phyloP scores from a whole-genome alignment of 306 rosid genomes.

The Castanospermum australe region DNA sequence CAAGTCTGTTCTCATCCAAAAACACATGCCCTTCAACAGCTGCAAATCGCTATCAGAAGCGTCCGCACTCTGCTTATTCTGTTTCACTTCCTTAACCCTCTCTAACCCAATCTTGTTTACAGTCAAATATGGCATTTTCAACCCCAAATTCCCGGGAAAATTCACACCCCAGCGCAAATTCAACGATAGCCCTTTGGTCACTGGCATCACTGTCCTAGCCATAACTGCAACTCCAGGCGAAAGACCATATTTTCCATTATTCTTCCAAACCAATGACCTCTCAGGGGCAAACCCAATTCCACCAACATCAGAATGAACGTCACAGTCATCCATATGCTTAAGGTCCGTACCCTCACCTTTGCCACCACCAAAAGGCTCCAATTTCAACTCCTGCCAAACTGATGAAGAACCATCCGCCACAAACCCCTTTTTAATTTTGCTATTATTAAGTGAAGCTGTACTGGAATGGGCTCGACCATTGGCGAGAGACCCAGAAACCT shows the following conservation, averaged over 20 bases:
- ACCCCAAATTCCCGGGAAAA: conserved; percentile 42
- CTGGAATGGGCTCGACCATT: conserved; percentile 2
- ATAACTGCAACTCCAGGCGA: conserved; percentile 54
- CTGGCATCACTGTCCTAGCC: conserved; percentile 62
- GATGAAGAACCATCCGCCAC: conserved; percentile 38
- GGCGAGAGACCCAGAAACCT: conserved; percentile 26
- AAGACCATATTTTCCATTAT: conserved; percentile 35
- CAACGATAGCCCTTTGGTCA: conserved; percentile 50
- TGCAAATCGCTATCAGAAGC: conserved; percentile 41
- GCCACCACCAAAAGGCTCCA: conserved; percentile 55
- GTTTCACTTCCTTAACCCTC: conserved; percentile 53
- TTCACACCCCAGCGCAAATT: conserved; percentile 71
- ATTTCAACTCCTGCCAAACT: conserved; percentile 70
- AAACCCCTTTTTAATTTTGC: conserved; percentile 41
- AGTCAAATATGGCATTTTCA: conserved; percentile 57
- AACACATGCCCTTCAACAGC: conserved; percentile 56
- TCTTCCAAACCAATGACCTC: conserved; percentile 35
- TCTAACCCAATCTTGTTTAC: conserved; percentile 73
- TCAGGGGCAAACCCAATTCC: conserved; percentile 32
- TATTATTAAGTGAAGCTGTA: conserved; percentile 22
- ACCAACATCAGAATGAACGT: conserved; percentile 8
- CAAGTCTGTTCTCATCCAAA: conserved; percentile 65
- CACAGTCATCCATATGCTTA: not conserved
- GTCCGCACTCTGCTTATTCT: conserved; percentile 20
- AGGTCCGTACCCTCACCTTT: conserved; percentile 12